Percentiles rank a stretch among this genome's conserved stretches.
These are phyloP conservation scores for Phyllosticta citriasiana DNA, from an alignment of 2,329 filamentous ascomycete species.

Conservation along the genomic window DNA sequence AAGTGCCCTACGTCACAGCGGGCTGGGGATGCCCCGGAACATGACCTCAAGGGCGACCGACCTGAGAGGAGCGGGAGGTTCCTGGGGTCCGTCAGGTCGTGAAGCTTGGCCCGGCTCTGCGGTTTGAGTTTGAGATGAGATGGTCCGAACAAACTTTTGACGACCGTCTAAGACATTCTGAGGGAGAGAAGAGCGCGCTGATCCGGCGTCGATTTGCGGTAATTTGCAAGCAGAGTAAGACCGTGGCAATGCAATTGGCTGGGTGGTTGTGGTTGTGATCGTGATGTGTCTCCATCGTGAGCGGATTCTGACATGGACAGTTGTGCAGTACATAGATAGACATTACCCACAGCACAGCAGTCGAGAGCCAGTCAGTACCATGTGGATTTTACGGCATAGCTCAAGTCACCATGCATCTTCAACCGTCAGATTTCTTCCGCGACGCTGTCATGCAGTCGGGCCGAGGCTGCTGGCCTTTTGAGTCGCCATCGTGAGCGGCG, in stretches of 20 bases:
- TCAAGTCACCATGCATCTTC: background rate
- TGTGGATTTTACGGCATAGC: background rate
- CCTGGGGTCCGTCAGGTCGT: background rate
- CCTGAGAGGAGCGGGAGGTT: background rate
- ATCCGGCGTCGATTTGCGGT: background rate
- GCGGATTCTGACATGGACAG: background rate
- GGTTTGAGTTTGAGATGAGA: background rate
- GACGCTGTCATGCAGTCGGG: background rate
- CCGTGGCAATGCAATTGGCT: background rate
- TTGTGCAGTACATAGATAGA: too few relatives aligned
- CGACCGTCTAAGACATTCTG: background rate
- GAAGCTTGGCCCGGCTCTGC: background rate
- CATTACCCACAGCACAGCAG: too few relatives aligned
- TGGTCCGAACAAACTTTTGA: background rate
- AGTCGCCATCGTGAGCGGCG: background rate
- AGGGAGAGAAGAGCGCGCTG: background rate
- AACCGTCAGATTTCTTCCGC: background rate
- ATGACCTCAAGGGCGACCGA: background rate
- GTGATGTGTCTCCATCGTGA: background rate
- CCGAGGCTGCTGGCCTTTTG: background rate
- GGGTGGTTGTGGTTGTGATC: background rate
- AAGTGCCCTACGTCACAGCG: background rate
- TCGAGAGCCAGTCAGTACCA: too few relatives aligned
- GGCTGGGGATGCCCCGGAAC: background rate
- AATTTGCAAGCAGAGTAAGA: background rate